These are phyloP conservation scores for Pisolithus sp. DNA, from an alignment of 768 basidiomycete species.

Conservation along the genomic window DNA sequence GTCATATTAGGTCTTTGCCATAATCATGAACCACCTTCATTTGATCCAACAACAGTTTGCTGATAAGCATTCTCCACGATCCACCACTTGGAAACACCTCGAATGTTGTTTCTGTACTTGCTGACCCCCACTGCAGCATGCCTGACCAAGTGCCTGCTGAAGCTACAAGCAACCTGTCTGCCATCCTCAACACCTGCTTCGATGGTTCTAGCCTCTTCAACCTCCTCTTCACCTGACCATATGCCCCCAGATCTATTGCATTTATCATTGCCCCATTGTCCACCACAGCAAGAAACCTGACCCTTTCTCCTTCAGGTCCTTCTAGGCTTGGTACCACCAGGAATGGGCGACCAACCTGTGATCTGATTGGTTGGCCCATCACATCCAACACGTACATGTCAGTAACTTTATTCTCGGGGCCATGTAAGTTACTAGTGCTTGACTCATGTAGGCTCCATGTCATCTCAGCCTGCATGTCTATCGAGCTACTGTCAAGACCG, in stretches of 20 bases:
- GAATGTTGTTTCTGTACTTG: conserved; percentile 3
- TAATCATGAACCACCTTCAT: conserved; percentile 14
- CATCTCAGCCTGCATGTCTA: no score
- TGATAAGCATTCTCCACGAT: conserved; percentile 10
- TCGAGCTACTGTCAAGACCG: no score
- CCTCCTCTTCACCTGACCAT: background rate
- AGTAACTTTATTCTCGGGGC: background rate
- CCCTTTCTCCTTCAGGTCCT: conserved; percentile 11
- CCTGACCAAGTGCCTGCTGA: background rate
- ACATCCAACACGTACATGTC: conserved; percentile 1
- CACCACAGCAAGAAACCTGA: background rate
- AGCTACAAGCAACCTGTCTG: background rate
- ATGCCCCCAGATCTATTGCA: conserved; percentile 6
- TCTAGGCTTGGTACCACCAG: background rate
- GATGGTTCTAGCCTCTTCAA: background rate
- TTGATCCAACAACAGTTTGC: conserved; percentile 12
- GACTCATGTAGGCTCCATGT: no score
- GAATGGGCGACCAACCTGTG: background rate
- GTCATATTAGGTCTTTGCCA: background rate
- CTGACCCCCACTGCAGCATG: conserved; percentile 6
- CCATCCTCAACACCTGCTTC: background rate
- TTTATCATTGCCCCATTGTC: no score
- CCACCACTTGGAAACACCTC: conserved; percentile 21
- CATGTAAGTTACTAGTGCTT: no score
- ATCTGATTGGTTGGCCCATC: background rate